A percentile compares a stretch with the other conserved stretches of the same genome.
These are phyloP conservation scores for Vanilla planifolia DNA, from an alignment of 106 monocot species.

Conservation along the genomic window DNA sequence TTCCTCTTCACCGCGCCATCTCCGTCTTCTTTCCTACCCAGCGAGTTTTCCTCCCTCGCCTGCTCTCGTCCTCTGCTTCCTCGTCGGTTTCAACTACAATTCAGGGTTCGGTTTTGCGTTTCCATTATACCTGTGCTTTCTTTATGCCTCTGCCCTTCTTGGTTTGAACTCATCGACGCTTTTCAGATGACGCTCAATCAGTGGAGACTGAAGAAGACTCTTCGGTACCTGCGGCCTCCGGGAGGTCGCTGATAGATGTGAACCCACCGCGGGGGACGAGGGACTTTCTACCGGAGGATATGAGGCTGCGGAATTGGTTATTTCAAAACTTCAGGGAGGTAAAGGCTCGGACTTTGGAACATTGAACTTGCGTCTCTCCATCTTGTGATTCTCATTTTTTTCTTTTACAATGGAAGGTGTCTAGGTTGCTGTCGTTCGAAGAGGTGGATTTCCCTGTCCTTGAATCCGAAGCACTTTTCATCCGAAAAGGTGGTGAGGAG, in stretches of 20 bases:
- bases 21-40: neutral
- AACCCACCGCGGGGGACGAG: slow-evolving; percentile 95
- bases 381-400: neutral
- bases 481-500: slow-evolving; percentile 98
- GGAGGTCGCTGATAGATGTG: slow-evolving; percentile 49
- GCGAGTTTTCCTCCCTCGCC: neutral
- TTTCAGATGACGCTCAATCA: slow-evolving; percentile 25
- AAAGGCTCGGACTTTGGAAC: neutral
- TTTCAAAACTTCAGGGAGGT: slow-evolving; percentile 93
- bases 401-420: slow-evolving; percentile 43
- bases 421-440: slow-evolving; percentile 75
- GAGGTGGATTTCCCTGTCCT: slow-evolving; percentile 99
- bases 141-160: neutral
- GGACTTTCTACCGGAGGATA: slow-evolving; percentile 89
- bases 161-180: neutral
- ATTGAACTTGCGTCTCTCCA: slow-evolving; percentile 3
- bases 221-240: neutral
- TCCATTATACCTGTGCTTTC: neutral
- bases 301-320: slow-evolving; percentile 86
- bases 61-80: slow-evolving; percentile 17
- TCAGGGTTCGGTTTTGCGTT: slow-evolving; percentile 24
- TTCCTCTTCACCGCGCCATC: slow-evolving; percentile 6
- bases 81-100: slow-evolving; percentile 20
- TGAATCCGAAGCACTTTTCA: slow-evolving; percentile 88
- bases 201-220: slow-evolving; percentile 11